These are phyloP conservation scores for Fusarium staphyleae DNA, from an alignment of 2,329 filamentous ascomycete species.

Conservation along the genomic window DNA sequence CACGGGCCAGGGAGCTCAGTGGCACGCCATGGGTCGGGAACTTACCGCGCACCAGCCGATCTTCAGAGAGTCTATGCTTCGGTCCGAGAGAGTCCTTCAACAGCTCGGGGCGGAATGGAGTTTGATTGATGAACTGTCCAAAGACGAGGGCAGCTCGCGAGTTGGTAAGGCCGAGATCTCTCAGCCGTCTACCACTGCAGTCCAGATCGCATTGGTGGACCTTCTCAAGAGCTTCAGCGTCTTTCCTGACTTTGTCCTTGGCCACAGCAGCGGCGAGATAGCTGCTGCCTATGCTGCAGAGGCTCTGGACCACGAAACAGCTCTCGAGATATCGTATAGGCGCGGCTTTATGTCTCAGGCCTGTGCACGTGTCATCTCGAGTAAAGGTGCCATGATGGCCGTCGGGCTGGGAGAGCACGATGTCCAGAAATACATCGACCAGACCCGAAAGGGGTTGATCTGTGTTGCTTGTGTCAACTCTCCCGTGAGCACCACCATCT, in stretches of 20 bases:
- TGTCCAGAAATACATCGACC: conserved; percentile 38
- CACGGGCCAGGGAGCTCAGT: conserved; percentile 49
- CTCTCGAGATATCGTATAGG: conserved; percentile 15
- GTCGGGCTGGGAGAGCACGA: conserved; percentile 47
- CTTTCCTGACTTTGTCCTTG: conserved; percentile 42
- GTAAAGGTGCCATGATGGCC: conserved; percentile 49
- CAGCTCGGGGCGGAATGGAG: conserved; percentile 29
- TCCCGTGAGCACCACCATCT: conserved; percentile 47
- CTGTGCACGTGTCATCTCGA: conserved; percentile 16
- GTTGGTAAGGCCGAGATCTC: conserved; percentile 45
- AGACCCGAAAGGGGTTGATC: conserved; percentile 22
- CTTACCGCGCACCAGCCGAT: conserved; percentile 1
- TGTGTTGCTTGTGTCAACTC: conserved; percentile 50
- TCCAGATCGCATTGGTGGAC: conserved; percentile 53
- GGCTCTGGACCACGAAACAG: conserved; percentile 18
- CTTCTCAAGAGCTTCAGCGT: conserved; percentile 46
- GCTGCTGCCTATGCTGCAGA: conserved; percentile 46
- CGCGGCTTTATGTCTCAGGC: conserved; percentile 18
- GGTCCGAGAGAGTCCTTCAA: not conserved
- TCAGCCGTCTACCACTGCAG: conserved; percentile 52
- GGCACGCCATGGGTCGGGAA: conserved; percentile 44
- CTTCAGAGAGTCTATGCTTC: conserved; percentile 20
- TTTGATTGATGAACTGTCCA: conserved; percentile 35
- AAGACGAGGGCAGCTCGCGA: conserved; percentile 11
- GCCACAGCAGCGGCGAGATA: conserved; percentile 52